Percentiles rank a stretch among this genome's conserved stretches.
phyloP scores from a whole-genome alignment of 306 rosid species.

The Dryas alaskensis region DNA sequence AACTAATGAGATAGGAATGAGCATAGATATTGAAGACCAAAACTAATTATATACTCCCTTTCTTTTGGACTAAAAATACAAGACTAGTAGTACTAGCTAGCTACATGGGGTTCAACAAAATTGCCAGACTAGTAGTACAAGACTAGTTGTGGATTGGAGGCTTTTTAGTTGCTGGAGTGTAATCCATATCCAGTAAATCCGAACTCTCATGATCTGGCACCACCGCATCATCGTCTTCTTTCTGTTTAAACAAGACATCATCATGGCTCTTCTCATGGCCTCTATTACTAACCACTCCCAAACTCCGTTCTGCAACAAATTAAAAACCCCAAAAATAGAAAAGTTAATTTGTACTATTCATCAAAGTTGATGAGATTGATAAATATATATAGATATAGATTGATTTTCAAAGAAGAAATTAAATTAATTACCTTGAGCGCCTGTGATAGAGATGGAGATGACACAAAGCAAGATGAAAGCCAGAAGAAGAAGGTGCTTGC shows the following conservation, averaged over 20 bases:
- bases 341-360: neutral
- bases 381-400: too few relatives aligned
- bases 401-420: neutral
- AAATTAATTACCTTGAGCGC: conserved; percentile 45
- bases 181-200: conserved; percentile 70
- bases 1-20: too few relatives aligned
- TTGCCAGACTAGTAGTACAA: too few relatives aligned
- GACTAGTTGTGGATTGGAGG: conserved; percentile 75
- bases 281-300: conserved; percentile 34
- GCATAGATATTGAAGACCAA: neutral
- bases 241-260: conserved; percentile 6
- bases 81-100: neutral
- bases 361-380: neutral
- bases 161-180: conserved; percentile 70
- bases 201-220: conserved; percentile 27
- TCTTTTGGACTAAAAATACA: too few relatives aligned
- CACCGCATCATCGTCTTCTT: conserved; percentile 10
- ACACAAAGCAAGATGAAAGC: conserved; percentile 53
- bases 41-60: neutral
- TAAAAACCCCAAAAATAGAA: neutral
- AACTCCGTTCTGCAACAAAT: conserved; percentile 46
- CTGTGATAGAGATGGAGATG: conserved; percentile 46
- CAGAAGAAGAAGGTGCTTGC: conserved; percentile 44
- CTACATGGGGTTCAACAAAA: neutral
- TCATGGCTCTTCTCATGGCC: conserved; percentile 29